Evolutionary conservation across 352 stramenopile species (phyloP).

Genomic region (Phytophthora sp.): DNA sequence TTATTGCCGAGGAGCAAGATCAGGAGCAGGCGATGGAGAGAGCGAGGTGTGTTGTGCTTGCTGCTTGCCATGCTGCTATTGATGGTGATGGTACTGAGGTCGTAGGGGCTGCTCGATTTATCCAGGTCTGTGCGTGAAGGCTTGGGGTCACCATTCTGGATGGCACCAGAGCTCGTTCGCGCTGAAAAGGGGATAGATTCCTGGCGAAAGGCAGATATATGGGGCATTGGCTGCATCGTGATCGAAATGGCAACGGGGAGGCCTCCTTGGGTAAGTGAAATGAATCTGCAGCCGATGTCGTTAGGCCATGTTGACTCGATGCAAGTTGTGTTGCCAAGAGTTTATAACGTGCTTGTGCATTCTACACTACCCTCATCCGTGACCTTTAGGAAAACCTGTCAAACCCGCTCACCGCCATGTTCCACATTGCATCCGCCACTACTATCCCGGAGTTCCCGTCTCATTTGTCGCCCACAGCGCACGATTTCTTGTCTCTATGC

Average conservation of each 20-base stretch:
- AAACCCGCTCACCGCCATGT: slow-evolving; percentile 83
- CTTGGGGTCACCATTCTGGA: slow-evolving; percentile 94
- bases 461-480: slow-evolving; percentile 43
- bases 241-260: slow-evolving; percentile 91
- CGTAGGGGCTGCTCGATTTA: background rate
- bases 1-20: slow-evolving; percentile 9
- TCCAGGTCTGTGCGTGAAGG: slow-evolving; percentile 71
- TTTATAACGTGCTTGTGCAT: background rate
- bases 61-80: background rate
- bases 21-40: slow-evolving; percentile 26
- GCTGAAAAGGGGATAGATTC: slow-evolving; percentile 68
- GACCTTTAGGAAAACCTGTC: slow-evolving; percentile 65
- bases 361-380: background rate
- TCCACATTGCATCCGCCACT: slow-evolving; percentile 78
- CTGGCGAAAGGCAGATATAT: slow-evolving; percentile 92
- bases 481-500: slow-evolving; percentile 59
- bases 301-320: background rate
- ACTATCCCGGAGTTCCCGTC: slow-evolving; percentile 54
- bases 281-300: too few species aligned
- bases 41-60: slow-evolving; percentile 20
- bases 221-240: slow-evolving; percentile 89
- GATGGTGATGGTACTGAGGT: background rate
- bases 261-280: slow-evolving; percentile 78
- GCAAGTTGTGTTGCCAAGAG: background rate
- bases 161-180: slow-evolving; percentile 95